Base-by-base conservation (phyloP, 202 grass and related monocot genomes). In the Dendrocalamus latiflorus region DNA sequence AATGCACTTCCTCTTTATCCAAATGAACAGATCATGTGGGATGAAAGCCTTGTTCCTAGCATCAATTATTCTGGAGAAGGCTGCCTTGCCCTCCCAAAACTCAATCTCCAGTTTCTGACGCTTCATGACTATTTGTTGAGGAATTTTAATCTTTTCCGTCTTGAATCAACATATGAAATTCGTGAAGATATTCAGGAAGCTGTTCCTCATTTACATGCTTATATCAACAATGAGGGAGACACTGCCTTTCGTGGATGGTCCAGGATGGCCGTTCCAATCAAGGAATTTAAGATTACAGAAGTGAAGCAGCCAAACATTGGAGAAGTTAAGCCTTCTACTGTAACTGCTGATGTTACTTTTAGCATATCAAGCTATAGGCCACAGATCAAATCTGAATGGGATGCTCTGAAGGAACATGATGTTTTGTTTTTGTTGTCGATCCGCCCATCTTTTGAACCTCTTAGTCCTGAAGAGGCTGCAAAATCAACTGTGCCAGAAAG, bases 21-120 rank as follows among this genome's bases (percentile, higher is more conserved):
- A 53, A 99, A 99, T 47, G 96, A 99, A 83, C 96, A 95, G 77
- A 99, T 99, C 85, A 99, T 99, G 96, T 99, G 96, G 96, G 96
- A 99, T 51, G 96, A 99, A 76, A 95, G 93, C 85, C 89, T 99
- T 69, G 96, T 99, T 83, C 96, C 96, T 72, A 99, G 93, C 85
- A 99, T 99, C 59, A 99, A 99, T 85, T 99, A 99, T 82, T 99
- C 96, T 47, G 96, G 96, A 54, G 96, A 99, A 85, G 96, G 96
- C 33, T 99, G 96, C 77, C 91, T 99, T 80, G 96, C 96, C 33
- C 89, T 99, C 25, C 96, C 96, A 43, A 99, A 99, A 89, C 93
- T 99, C 37, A 99, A 99, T 81, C 91, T 99, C 54, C 96, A 99
- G 66, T 99, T 99, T 86, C 75, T 99, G 50, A 99, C 96, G 24